Conservation (phyloP, 2,329 filamentous ascomycete species). For the Cadophora malorum region DNA sequence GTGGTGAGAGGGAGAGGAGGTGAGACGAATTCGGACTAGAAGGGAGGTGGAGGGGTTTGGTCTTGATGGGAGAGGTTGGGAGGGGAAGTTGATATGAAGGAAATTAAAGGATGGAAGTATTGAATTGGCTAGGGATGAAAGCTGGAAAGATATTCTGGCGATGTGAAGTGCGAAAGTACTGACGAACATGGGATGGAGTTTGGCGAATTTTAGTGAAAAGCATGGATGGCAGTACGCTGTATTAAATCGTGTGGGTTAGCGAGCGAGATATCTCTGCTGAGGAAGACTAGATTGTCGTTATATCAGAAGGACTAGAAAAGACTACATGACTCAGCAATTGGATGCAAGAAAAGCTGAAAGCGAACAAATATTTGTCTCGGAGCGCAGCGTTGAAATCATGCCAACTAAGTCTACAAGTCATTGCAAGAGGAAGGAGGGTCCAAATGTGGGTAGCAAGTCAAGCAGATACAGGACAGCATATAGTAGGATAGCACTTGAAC, state of each 20-base stretch:
- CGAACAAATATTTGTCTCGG: too few relatives aligned
- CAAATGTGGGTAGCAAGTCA: not conserved
- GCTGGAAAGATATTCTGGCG: not conserved
- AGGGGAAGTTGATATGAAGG: not conserved
- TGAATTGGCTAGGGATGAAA: not conserved
- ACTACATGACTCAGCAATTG: not conserved
- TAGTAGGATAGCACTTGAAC: not conserved
- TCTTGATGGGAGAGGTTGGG: not conserved
- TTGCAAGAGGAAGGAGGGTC: too few relatives aligned
- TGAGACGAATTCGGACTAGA: not conserved
- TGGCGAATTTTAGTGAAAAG: not conserved
- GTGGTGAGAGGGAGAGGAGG: constrained; percentile 6
- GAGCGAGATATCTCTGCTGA: not conserved
- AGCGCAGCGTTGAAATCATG: too few relatives aligned
- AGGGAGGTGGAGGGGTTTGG: not conserved
- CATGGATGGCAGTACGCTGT: not conserved
- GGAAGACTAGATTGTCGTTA: not conserved
- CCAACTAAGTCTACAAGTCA: too few relatives aligned
- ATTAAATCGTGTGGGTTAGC: not conserved
- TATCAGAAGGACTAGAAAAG: not conserved
- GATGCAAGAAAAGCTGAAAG: not conserved
- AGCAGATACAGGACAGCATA: not conserved
- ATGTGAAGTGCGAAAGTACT: not conserved
- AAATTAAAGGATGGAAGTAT: not conserved
- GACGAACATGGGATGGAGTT: not conserved